These are phyloP conservation scores for Leccinum barrowsii DNA, from an alignment of 768 basidiomycete genomes.

Conservation along the genomic window DNA sequence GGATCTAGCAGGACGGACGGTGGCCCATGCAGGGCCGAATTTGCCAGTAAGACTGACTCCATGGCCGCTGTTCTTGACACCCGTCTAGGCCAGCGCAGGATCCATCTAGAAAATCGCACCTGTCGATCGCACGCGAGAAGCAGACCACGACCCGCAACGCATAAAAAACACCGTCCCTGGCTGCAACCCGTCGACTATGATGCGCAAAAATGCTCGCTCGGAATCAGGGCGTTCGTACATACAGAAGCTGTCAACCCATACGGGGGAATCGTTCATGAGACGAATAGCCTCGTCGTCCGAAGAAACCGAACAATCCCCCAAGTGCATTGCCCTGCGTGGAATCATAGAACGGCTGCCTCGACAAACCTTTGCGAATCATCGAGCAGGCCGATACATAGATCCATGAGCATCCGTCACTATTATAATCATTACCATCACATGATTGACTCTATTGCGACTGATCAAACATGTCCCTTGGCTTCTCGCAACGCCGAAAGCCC, in stretches of 20 bases:
- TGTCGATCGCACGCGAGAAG: no score
- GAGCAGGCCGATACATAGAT: no score
- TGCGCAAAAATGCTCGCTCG: slow-evolving; percentile 57
- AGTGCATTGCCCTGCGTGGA: not conserved
- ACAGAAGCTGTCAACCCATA: slow-evolving; percentile 94
- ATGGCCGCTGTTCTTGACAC: no score
- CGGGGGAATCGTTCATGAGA: slow-evolving; percentile 94
- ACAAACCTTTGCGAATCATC: slow-evolving; percentile 54
- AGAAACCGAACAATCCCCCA: slow-evolving; percentile 46
- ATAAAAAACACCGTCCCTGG: no score
- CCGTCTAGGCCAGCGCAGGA: no score
- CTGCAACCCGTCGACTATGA: slow-evolving; percentile 67
- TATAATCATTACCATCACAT: no score
- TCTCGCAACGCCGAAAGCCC: slow-evolving; percentile 65
- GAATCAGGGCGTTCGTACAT: slow-evolving; percentile 85
- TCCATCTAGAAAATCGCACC: no score
- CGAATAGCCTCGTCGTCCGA: slow-evolving; percentile 84
- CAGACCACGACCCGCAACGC: no score
- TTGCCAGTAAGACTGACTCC: no score
- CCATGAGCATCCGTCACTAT: no score
- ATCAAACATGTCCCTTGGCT: slow-evolving; percentile 72
- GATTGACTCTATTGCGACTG: slow-evolving; percentile 46
- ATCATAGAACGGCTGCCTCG: not conserved
- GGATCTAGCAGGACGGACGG: no score
- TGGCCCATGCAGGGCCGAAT: no score